Evolutionary conservation across 2,329 filamentous ascomycete genomes (phyloP).

Genomic region (Metarhizium rileyi): DNA sequence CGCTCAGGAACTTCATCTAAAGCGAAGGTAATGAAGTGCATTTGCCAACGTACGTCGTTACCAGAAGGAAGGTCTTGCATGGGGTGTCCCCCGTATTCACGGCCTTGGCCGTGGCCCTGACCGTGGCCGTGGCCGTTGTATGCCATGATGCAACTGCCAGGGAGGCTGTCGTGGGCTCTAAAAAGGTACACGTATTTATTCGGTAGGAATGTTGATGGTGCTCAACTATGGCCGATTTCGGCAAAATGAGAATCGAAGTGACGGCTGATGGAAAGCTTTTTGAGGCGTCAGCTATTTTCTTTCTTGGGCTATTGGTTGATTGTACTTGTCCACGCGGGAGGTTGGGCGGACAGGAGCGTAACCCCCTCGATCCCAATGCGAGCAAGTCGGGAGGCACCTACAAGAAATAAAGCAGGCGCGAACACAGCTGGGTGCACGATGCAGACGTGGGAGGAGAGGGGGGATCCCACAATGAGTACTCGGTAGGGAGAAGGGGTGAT

Average conservation of each 20-base stretch:
- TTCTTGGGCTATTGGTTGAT: too few relatives aligned
- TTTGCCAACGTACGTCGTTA: constrained; percentile 44
- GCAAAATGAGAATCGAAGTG: neutral
- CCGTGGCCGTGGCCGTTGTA: constrained; percentile 54
- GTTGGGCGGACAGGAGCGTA: neutral
- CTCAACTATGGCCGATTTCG: neutral
- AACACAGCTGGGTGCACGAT: constrained; percentile 11
- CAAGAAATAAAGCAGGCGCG: neutral
- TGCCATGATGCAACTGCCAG: constrained; percentile 32
- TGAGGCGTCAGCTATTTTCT: neutral
- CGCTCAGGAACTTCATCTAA: neutral
- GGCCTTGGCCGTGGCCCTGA: constrained; percentile 24
- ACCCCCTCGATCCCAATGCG: neutral
- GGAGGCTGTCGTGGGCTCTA: constrained; percentile 12
- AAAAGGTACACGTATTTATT: constrained; percentile 2
- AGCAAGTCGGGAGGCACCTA: neutral
- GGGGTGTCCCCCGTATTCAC: constrained; percentile 52
- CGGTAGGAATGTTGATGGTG: neutral
- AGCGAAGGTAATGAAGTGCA: neutral
- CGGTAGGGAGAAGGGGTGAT: neutral
- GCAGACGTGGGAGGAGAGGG: too few relatives aligned
- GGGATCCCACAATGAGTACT: too few relatives aligned
- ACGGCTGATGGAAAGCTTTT: neutral
- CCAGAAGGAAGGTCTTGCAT: constrained; percentile 56
- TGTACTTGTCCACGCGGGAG: constrained; percentile 1